These are phyloP conservation scores for Leishmania tropica DNA, from an alignment of 208 protist genomes.

Conservation along the genomic window DNA sequence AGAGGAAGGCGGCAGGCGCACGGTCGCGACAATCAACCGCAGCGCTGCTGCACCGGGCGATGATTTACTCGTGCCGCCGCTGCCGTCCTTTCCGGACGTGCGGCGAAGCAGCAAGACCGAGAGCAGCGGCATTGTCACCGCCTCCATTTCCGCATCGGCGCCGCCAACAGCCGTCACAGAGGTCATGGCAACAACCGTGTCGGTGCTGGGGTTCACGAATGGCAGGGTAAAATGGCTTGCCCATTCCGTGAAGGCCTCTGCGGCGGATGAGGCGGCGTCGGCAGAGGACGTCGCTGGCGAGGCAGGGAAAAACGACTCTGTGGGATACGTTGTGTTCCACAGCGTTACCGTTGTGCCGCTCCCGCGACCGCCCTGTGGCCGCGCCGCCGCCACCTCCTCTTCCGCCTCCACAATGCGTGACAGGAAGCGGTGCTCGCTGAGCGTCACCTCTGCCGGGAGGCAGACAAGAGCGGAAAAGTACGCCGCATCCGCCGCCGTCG, in stretches of 20 bases:
- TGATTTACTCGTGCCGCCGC: not conserved
- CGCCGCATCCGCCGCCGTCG: not conserved
- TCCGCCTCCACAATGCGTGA: conserved; percentile 6
- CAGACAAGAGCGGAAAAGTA: conserved; percentile 5
- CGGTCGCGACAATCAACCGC: conserved; percentile 39
- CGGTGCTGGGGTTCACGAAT: conserved; percentile 46
- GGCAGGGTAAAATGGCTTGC: conserved; percentile 43
- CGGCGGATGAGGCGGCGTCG: not conserved
- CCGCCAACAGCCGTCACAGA: conserved; percentile 13
- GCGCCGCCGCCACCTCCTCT: not conserved
- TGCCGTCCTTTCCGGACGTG: not conserved
- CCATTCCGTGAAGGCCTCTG: conserved; percentile 74
- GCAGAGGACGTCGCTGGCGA: not conserved
- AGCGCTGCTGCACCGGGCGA: not conserved
- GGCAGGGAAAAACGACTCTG: conserved; percentile 19
- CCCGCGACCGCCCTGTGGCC: not conserved
- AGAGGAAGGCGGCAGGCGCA: conserved; percentile 45
- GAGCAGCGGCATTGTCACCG: conserved; percentile 25
- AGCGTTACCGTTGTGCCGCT: not conserved
- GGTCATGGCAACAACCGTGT: conserved; percentile 49
- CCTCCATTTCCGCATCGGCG: not conserved
- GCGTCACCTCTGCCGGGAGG: conserved; percentile 8
- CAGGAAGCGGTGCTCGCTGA: conserved; percentile 1
- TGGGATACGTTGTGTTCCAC: conserved; percentile 40
- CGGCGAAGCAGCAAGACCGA: conserved; percentile 45